phyloP scores from a whole-genome alignment of 106 monocot genomes.

The Phalaenopsis equestris region DNA sequence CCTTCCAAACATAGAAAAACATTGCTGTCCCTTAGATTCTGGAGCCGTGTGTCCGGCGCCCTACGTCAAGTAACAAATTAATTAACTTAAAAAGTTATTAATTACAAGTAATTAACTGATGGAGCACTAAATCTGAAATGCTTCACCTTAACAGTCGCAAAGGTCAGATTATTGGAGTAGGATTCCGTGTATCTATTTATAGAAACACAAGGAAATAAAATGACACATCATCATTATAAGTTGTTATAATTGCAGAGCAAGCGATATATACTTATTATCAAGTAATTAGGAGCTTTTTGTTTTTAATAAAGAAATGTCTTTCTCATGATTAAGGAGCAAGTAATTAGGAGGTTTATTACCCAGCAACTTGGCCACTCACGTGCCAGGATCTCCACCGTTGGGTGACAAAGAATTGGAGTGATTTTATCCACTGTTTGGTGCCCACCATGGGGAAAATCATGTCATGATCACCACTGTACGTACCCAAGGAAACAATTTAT shows the following conservation, averaged over 20 bases:
- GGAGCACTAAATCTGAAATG: too few species aligned
- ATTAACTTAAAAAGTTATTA: too few species aligned
- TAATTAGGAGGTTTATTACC: constrained; percentile 12
- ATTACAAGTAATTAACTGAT: too few species aligned
- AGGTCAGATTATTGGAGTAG: constrained; percentile 4
- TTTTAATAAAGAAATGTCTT: too few species aligned
- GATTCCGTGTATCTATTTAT: neutral
- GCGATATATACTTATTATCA: neutral
- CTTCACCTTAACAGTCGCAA: constrained; percentile 6
- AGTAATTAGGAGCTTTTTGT: too few species aligned
- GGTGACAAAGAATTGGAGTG: constrained; percentile 28
- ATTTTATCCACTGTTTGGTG: constrained; percentile 44
- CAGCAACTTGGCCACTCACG: constrained; percentile 29
- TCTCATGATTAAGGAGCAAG: too few species aligned
- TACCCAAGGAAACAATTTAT: neutral
- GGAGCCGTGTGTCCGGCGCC: constrained; percentile 5
- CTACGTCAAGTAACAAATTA: neutral
- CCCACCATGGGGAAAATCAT: constrained; percentile 34
- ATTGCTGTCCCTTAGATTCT: neutral
- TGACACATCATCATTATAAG: neutral
- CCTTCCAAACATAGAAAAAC: neutral
- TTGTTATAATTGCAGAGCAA: neutral
- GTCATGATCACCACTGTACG: constrained; percentile 41
- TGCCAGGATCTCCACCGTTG: constrained; percentile 45
- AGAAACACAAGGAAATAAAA: too few species aligned